Percentiles rank a stretch among this genome's conserved stretches.
Conservation (phyloP, 2,329 filamentous ascomycete species). For the Cryphonectria radicalis region DNA sequence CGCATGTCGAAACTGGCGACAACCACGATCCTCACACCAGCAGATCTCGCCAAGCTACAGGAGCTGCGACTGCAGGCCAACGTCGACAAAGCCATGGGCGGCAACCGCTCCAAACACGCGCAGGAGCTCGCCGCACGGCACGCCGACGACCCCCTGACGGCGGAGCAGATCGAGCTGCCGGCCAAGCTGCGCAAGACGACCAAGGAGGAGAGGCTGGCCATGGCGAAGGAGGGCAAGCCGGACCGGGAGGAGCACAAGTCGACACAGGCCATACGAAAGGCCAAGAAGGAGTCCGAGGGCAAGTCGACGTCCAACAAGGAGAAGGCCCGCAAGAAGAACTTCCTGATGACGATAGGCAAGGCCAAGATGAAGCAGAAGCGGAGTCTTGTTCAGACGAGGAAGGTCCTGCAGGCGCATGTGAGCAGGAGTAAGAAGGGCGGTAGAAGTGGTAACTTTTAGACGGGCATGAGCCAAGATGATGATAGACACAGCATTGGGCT, state of each 20-base stretch:
- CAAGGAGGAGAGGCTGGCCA: slow-evolving; percentile 85
- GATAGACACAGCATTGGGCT: neutral
- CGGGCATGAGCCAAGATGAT: slow-evolving; percentile 37
- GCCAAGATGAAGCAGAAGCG: slow-evolving; percentile 95
- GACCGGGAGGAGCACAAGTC: slow-evolving; percentile 81
- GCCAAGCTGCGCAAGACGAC: slow-evolving; percentile 80
- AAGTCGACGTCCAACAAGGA: slow-evolving; percentile 98
- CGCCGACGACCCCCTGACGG: slow-evolving; percentile 85
- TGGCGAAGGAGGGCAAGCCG: slow-evolving; percentile 81
- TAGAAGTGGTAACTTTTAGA: slow-evolving; percentile 67
- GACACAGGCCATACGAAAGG: slow-evolving; percentile 80
- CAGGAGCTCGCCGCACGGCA: slow-evolving; percentile 64
- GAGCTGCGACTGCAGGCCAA: slow-evolving; percentile 79
- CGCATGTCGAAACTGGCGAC: slow-evolving; percentile 80
- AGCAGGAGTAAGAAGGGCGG: slow-evolving; percentile 85
- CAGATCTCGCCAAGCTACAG: slow-evolving; percentile 91
- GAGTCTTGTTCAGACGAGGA: slow-evolving; percentile 83
- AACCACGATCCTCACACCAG: slow-evolving; percentile 90
- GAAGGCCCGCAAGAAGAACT: slow-evolving; percentile 97
- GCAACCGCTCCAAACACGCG: slow-evolving; percentile 49
- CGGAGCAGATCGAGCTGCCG: slow-evolving; percentile 88
- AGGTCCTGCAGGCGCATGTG: slow-evolving; percentile 79
- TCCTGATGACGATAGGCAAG: slow-evolving; percentile 97
- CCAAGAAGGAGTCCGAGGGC: slow-evolving; percentile 84
- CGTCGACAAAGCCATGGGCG: slow-evolving; percentile 66